Evolutionary conservation across 139 green algal genomes (phyloP), one percentile per base, ranked within the genome.

Genomic region (Asterochloris sp.): DNA sequence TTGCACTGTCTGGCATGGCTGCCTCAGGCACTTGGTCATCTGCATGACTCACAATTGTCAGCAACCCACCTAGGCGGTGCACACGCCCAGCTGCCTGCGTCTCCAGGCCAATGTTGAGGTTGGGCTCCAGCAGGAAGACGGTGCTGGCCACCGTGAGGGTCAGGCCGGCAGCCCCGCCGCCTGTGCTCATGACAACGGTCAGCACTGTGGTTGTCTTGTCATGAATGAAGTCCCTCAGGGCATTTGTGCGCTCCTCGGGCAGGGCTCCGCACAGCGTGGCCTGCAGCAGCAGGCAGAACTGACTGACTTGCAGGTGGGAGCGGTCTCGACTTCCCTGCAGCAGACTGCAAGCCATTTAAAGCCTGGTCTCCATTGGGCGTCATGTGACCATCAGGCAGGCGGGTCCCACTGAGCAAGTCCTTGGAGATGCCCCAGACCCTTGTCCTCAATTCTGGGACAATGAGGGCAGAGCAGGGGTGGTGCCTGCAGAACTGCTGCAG

Each of bases 31-130:
- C 6, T 54, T 6, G 38, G 2, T 54, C 6, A 54, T 54, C 38
- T 54, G 38, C 38, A 54, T 71, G 66, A 23, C 66, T 13, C 66
- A 2, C 66, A 23, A 4, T 19, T 76, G 69, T 81, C 54, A 13
- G 21, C 62, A 79, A 24, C 78, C 84, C 76, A 67, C 90, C 89
- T 24, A 94, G 78, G 38, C 91, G 85, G 78, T 89, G 86, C 73
- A 94, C 90, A 74, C 91, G 87, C 0, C 88, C 88, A 0, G 91
- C 89, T 12, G 91, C 91, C 82, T 94, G 90, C 0, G 86, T 79
- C 81, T 92, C 86, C 13, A 88, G 74, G 0, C 85, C 89, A 11
- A 89, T 89, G 83, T 90, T 91, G 1, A 93, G 24, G 13, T 64
- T 73, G 9, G 91, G 88, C 80, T 94, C 89, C 82, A 93, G 69